Base-by-base conservation (phyloP, 2,329 filamentous ascomycete species). In the Curvularia spicifera region DNA sequence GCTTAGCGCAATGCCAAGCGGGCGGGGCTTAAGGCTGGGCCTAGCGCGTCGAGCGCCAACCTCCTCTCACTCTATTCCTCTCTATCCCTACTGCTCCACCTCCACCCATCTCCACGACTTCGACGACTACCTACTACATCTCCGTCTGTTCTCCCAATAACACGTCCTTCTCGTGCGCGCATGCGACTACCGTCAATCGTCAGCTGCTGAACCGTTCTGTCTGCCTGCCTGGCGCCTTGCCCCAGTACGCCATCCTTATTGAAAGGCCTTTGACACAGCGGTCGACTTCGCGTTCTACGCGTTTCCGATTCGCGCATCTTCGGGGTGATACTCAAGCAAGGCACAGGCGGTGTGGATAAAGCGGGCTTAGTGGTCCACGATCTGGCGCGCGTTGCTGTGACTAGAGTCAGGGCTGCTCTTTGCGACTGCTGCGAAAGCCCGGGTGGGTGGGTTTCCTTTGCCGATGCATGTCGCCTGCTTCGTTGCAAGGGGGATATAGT, bases 361-460 rank as follows among this genome's bases (percentile, higher is more conserved):
- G 43, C 46, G 53, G 53, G 53, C 53, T 55, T 55, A 50, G 53
- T 12, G 46, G 45, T 31, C 35, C 53, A 55, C 45, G 39, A 50
- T 35, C 28, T 49, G 53, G 45, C 51, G 33, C 18, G 33, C 26
- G 45, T 15, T 55, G 52, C 26, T 37, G 46, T 12, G 26, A 37
- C 37, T 26, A 50, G 53, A 55, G 53, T 55, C 28, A 55, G 53
- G 53, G 53, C 53, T 55, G 46, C 53, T 55, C 53, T 49, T 33
- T 50, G 53, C 53, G 53, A 50, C 29, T 39, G 33, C 31, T 43
- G 51, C 51, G 51, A 55, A 55, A 55, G 53, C 53, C 53, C 46
- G 53, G 53, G 53, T 13, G 53, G 53, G 53, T 44, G 53, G 53
- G 53, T 50, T 33, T 44, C 37, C 46, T 55, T 55, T 55, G 53